Evolutionary conservation across 208 protist genomes (phyloP).

Genomic region (Strigomonas culicis): DNA sequence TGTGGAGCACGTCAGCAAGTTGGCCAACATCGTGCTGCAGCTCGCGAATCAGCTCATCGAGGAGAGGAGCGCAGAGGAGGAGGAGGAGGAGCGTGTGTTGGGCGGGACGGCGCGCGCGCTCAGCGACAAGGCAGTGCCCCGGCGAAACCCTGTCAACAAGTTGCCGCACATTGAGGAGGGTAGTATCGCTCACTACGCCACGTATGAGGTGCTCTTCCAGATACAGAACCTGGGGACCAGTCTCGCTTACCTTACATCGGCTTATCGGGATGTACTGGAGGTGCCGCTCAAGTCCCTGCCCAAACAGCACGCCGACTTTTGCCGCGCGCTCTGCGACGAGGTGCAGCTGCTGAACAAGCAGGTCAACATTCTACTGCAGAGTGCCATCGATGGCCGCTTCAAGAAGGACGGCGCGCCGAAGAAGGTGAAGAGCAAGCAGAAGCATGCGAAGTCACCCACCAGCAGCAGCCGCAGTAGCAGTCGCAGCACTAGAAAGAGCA

Average conservation of each 20-base stretch:
- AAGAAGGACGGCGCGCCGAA: slow-evolving; percentile 14
- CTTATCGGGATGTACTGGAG: slow-evolving; percentile 51
- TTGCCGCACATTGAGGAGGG: slow-evolving; percentile 41
- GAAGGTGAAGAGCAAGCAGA: not conserved
- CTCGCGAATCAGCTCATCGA: slow-evolving; percentile 64
- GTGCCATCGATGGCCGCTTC: slow-evolving; percentile 56
- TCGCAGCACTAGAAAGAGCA: not conserved
- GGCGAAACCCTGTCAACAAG: slow-evolving; percentile 68
- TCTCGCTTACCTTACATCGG: slow-evolving; percentile 57
- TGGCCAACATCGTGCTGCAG: slow-evolving; percentile 82
- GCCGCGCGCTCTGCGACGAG: slow-evolving; percentile 33
- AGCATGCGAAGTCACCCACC: slow-evolving; percentile 8
- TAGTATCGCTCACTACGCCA: slow-evolving; percentile 59
- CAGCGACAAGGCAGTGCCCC: slow-evolving; percentile 23
- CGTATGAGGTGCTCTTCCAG: slow-evolving; percentile 85
- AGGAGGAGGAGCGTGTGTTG: too few relatives aligned
- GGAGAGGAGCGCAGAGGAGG: slow-evolving; percentile 20
- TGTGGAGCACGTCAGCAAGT: slow-evolving; percentile 42
- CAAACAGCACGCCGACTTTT: slow-evolving; percentile 61
- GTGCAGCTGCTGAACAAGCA: slow-evolving; percentile 59
- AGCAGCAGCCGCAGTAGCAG: slow-evolving; percentile 12
- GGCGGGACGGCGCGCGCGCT: slow-evolving; percentile 30
- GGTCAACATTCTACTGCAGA: slow-evolving; percentile 82
- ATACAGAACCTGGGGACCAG: slow-evolving; percentile 73
- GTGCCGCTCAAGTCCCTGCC: slow-evolving; percentile 48